Evolutionary conservation across 1,284 basidiomycete species (phyloP), one percentile per base, ranked within the genome.

Genomic region (Ustilago sp.): DNA sequence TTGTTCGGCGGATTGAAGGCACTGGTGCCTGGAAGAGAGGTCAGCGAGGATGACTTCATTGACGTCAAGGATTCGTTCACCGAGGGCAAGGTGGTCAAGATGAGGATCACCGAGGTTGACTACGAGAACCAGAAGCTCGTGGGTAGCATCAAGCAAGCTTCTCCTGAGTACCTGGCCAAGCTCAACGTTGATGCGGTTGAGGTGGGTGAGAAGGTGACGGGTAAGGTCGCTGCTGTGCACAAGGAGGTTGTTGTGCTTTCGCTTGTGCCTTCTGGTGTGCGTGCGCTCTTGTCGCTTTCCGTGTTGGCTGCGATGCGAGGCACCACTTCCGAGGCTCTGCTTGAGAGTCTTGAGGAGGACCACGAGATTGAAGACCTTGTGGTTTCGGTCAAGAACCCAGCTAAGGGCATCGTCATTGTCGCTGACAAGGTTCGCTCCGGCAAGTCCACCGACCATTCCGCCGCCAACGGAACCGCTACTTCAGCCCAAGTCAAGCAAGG

Each of bases 381-480:
- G 4, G 93, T 99, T 19, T 92, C 95, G 31, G 93, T 93, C n/a
- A 93, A 94, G 80, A 95, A 94, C 85, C 88, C 91, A 1, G 94
- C 93, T 78, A 94, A 94, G 80, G 91, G 92, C 13, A 89, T 98
- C 64, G 92, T 98, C 66, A 92, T 98, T 70, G 66, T 80, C 19
- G 79, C 78, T 17, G 63, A 73, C 66, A 72, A 77, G 66, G 69
- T 77, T 7, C 65, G 74, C 43, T 23, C 48, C n/a, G 53, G 32
- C 65, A 68, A 63, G 55, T 1, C 17, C 11, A 39, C n/a, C 9
- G 38, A 41, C 4, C 54, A 53, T 13, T 50, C 39, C 1, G 65
- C 34, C 5, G 55, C 54, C 54, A 65, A 63, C 36, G 66, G 57
- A 28, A 28, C 23, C 5, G 38, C 23, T 23, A 11, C 54, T 19